phyloP scores from a whole-genome alignment of 345 rosid species.

The Salix arbutifolia region DNA sequence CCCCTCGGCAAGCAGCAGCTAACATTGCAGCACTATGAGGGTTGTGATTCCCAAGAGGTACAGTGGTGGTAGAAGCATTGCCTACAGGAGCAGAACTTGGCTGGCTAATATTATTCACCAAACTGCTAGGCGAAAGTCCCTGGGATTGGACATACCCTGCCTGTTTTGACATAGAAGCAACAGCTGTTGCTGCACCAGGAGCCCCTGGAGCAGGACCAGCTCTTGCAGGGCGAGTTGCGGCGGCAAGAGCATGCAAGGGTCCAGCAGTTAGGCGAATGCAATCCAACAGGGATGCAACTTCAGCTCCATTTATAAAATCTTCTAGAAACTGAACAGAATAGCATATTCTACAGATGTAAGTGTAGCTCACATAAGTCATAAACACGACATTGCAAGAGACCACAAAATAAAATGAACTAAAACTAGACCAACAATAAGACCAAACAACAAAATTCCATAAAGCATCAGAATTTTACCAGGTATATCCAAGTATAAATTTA shows the following conservation, averaged over 20 bases:
- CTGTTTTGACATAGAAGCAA: constrained; percentile 58
- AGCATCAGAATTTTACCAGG: background rate
- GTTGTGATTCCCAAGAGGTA: constrained; percentile 58
- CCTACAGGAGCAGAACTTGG: constrained; percentile 43
- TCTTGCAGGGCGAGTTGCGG: constrained; percentile 98
- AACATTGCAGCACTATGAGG: constrained; percentile 73
- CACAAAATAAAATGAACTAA: background rate
- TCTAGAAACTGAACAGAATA: constrained; percentile 61
- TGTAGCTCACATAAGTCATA: constrained; percentile 3
- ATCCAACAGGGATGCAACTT: constrained; percentile 93
- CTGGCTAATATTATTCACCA: constrained; percentile 46
- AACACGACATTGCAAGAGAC: background rate
- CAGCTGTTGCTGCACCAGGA: constrained; percentile 46
- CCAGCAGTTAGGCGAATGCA: constrained; percentile 98
- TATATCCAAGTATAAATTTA: background rate
- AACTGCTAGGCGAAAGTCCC: constrained; percentile 46
- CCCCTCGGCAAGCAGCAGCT: constrained; percentile 79
- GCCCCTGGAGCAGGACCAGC: constrained; percentile 67
- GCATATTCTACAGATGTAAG: background rate
- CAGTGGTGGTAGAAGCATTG: constrained; percentile 43
- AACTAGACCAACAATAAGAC: background rate
- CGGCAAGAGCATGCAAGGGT: constrained; percentile 90
- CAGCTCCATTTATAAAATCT: constrained; percentile 92
- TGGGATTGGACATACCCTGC: constrained; percentile 54
- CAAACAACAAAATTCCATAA: background rate